These are phyloP conservation scores for Xylaria nigripes DNA, from an alignment of 495 filamentous ascomycete species.

Conservation along the genomic window DNA sequence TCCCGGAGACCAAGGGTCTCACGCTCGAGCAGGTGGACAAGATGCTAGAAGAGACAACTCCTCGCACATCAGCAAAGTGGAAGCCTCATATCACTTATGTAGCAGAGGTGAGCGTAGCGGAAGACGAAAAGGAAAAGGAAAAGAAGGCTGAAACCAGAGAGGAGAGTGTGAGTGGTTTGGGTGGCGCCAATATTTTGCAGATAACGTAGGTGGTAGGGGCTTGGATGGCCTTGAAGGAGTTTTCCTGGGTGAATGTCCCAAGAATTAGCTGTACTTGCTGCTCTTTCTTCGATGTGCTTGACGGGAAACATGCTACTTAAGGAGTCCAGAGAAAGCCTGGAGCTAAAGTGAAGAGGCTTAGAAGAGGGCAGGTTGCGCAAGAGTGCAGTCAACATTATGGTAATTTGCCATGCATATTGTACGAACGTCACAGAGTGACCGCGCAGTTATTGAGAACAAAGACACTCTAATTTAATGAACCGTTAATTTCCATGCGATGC, in stretches of 20 bases:
- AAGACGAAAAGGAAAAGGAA: neutral
- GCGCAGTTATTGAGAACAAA: no score
- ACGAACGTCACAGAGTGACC: neutral
- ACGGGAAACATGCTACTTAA: no score
- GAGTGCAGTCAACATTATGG: neutral
- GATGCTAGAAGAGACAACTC: slow-evolving; percentile 78
- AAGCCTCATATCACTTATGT: slow-evolving; percentile 63
- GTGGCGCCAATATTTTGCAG: neutral
- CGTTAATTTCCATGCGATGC: no score
- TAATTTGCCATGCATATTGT: neutral
- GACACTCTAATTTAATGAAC: no score
- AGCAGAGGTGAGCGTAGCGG: slow-evolving; percentile 40
- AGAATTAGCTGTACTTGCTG: slow-evolving; percentile 11
- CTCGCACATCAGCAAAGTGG: slow-evolving; percentile 65
- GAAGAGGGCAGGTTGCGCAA: neutral
- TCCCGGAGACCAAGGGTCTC: slow-evolving; percentile 81
- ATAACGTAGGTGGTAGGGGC: slow-evolving; percentile 4
- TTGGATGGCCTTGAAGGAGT: no score
- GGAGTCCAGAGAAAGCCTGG: no score
- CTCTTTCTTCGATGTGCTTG: no score
- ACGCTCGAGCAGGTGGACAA: slow-evolving; percentile 83
- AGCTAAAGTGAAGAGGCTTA: neutral
- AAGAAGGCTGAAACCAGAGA: neutral
- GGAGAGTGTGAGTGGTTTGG: neutral
- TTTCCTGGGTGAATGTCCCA: slow-evolving; percentile 3